Evolutionary conservation across 2,329 filamentous ascomycete species (phyloP).

Genomic region (Colletotrichum sansevieriae): DNA sequence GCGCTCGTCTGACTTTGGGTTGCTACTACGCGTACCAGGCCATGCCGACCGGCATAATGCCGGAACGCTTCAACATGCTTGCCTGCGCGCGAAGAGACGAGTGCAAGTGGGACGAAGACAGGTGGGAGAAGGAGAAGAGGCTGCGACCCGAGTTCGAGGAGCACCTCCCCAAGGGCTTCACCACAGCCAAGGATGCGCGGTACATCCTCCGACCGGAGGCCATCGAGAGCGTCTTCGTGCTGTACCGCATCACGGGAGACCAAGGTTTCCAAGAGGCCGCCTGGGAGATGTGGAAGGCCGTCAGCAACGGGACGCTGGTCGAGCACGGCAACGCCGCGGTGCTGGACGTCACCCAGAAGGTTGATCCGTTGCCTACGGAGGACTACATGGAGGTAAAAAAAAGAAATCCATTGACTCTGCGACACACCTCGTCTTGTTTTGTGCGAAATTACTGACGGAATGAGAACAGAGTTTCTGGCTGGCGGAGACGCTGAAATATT

Average conservation of each 20-base stretch:
- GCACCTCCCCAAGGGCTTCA: constrained; percentile 69
- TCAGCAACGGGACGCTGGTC: constrained; percentile 61
- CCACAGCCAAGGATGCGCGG: constrained; percentile 63
- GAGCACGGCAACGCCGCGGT: constrained; percentile 63
- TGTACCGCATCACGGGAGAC: constrained; percentile 66
- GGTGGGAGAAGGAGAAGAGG: constrained; percentile 44
- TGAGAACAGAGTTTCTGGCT: constrained; percentile 74
- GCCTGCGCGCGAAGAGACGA: constrained; percentile 55
- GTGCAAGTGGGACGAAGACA: constrained; percentile 59
- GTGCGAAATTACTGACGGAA: constrained; percentile 3
- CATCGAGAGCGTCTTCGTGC: constrained; percentile 66
- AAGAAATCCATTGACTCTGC: neutral
- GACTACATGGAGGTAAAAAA: constrained; percentile 54
- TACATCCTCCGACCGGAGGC: constrained; percentile 67
- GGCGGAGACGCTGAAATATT: constrained; percentile 81
- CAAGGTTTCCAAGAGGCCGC: constrained; percentile 62
- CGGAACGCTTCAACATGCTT: constrained; percentile 60
- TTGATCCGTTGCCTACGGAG: constrained; percentile 58
- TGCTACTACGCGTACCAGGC: constrained; percentile 64
- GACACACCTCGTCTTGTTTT: accelerated
- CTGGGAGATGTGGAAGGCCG: constrained; percentile 66
- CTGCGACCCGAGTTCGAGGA: constrained; percentile 47
- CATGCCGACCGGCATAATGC: constrained; percentile 65
- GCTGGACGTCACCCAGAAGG: constrained; percentile 61
- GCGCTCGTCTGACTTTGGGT: constrained; percentile 60